These are phyloP conservation scores for Solanum bulbocastanum DNA, from an alignment of 257 asterid species.

Conservation along the genomic window DNA sequence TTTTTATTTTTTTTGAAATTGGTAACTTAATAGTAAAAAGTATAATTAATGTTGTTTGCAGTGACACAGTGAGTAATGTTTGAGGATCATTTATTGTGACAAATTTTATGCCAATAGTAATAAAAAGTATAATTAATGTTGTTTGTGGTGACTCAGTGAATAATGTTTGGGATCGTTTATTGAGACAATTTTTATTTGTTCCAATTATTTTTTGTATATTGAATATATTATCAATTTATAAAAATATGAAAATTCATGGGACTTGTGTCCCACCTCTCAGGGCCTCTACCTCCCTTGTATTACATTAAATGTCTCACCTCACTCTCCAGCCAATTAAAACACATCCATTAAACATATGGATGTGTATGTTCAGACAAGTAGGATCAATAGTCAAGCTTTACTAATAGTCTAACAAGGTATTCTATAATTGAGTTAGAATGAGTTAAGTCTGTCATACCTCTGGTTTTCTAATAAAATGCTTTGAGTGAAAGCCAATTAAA, in stretches of 20 bases:
- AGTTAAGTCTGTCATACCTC: slow-evolving; percentile 34
- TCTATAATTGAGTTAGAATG: neutral
- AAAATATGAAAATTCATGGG: neutral
- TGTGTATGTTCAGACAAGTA: neutral
- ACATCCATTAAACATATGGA: neutral
- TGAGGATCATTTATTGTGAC: neutral
- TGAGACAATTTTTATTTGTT: neutral
- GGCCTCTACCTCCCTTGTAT: neutral
- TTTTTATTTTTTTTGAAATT: too few species aligned
- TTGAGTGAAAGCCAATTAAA: slow-evolving; percentile 38
- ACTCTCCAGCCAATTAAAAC: neutral
- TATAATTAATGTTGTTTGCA: neutral
- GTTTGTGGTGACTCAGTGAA: neutral
- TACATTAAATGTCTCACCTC: neutral
- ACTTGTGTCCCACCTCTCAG: neutral
- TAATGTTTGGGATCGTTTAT: neutral
- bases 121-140: neutral
- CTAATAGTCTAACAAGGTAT: neutral
- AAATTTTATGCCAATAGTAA: neutral
- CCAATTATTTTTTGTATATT: neutral
- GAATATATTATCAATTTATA: neutral
- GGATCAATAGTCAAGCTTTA: neutral
- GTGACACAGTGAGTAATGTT: neutral
- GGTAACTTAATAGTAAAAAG: neutral
- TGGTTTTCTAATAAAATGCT: slow-evolving; percentile 54